Base-by-base conservation (phyloP, 2,329 filamentous ascomycete genomes). In the Mycosphaerella arachidis region DNA sequence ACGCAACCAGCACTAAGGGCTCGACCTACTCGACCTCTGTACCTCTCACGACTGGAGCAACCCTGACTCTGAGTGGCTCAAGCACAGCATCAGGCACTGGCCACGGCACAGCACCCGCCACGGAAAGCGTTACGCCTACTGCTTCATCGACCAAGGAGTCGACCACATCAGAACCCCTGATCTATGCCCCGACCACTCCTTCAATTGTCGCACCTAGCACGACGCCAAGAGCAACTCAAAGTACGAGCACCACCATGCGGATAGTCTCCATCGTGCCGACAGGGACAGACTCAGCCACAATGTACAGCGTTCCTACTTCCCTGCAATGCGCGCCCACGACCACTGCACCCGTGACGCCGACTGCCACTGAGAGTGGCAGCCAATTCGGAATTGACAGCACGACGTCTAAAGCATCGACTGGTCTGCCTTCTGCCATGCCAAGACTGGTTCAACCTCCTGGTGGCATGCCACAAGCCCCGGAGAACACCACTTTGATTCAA, bases 391-490 rank as follows among this genome's bases (percentile, higher is more conserved):
- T 59, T 66, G 77, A 55, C 68, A 73, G 67, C 10, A 77, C 78
- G 0, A 77, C 80, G 1, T 78, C 76, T 6, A 70, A 78, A 6
- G 73, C 74, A 6, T 66, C 72, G 0, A 82, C 80, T 18, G 81
- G 81, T 24, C 78, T 91, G 56, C 87, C 90, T 0, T 83, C 85
- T 0, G 79, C 80, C 37, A 81, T 95, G 60, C 92, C 92, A 20
- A 85, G 85, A 69, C 83, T 90, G 48, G 92, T 97, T 65, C 84
- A 86, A 30, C 91, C 91, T 8, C 83, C 85, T 45, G 81, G 83
- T 58, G 83, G 83, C 31, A 80, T 83, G 53, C 78, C 81, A 20
- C 61, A 77, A 4, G 62, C 67, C 7, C 89, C 90, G 0, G 76
- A 80, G 3, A 89, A 90, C 66, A 86, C 84, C 0, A 86, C 84